Evolutionary conservation across 164 flowering plant genomes (phyloP).

Genomic region (Euptelea pleiosperma): DNA sequence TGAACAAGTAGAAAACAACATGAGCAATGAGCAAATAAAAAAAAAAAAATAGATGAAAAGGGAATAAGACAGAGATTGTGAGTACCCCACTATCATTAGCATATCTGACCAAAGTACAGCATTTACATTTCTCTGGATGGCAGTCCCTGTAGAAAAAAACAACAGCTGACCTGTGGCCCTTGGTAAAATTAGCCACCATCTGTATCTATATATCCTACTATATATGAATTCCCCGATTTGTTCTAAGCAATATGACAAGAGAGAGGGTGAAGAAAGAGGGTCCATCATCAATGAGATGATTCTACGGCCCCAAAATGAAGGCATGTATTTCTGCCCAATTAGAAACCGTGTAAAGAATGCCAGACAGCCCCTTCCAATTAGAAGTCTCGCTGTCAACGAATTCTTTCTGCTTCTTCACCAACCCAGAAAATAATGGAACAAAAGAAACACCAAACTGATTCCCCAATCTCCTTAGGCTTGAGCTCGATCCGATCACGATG

Average conservation of each 20-base stretch:
- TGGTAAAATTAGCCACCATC: slow-evolving; percentile 23
- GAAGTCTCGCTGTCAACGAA: slow-evolving; percentile 14
- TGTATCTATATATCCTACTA: slow-evolving; percentile 17
- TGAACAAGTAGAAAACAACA: slow-evolving; percentile 3
- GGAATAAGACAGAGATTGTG: background rate
- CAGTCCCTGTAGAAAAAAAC: slow-evolving; percentile 17
- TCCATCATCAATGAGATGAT: slow-evolving; percentile 1
- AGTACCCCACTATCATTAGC: background rate
- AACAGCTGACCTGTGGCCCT: slow-evolving; percentile 19
- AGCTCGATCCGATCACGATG: slow-evolving; percentile 35
- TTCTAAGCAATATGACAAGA: background rate
- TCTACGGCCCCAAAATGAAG: slow-evolving; percentile 25
- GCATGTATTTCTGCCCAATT: slow-evolving; percentile 40
- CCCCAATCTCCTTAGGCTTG: slow-evolving; percentile 27
- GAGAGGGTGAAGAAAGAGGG: background rate
- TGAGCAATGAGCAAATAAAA: background rate
- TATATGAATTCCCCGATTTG: slow-evolving; percentile 15
- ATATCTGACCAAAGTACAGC: background rate
- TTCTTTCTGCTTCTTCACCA: slow-evolving; percentile 32
- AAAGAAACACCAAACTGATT: slow-evolving; percentile 33
- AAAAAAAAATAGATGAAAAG: background rate
- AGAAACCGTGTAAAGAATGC: slow-evolving; percentile 32
- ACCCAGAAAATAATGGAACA: slow-evolving; percentile 32
- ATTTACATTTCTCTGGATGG: slow-evolving; percentile 7
- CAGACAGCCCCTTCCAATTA: slow-evolving; percentile 29